Evolutionary conservation across 331 rosid genomes (phyloP), one percentile per base, ranked within the genome.

Genomic region (Quercus phellos): DNA sequence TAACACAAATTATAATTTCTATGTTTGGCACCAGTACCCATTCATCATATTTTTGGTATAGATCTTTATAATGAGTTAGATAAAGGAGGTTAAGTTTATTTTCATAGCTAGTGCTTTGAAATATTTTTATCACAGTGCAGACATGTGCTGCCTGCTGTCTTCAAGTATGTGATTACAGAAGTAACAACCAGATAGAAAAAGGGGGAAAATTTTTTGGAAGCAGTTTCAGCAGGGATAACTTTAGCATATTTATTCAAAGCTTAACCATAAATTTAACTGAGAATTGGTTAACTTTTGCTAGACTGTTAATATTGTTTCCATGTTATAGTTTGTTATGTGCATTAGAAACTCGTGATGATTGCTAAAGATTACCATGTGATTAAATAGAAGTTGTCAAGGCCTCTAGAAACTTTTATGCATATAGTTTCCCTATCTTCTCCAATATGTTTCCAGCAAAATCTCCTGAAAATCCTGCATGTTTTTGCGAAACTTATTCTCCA

Each of bases 191-290:
- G 27, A 17, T 13, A 26, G 5, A 58, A 10, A 11, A 10, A 4
- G 6, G 12, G 61, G 14, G 27, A 4, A 18, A 1, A 5, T 2
- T 5, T 6, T 10, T 55, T 19, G 61, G 29, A n/a, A 7, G 61
- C 22, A 55, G 61, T 19, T 55, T 55, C 13, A 11, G 34, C 32
- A 55, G 46, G 27, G 21, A 71, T 2, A 42, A 24, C 21, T 79
- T 70, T 68, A 71, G 64, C 80, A 17, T 11, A n/a, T 60, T 34
- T 73, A 64, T 67, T 38, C 75, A 78, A 72, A 72, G 56, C 60
- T 34, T 34, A 26, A 46, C 51, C 50, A 51, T 4, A 24, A 72
- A 73, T 78, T 27, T 9, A 80, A 73, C 61, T 16, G 35, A 51
- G 32, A 72, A 71, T 42, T 72, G 46, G 53, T 67, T 68, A 10